Base-by-base conservation (phyloP, 2,329 filamentous ascomycete species). In the Thelonectria rubi region DNA sequence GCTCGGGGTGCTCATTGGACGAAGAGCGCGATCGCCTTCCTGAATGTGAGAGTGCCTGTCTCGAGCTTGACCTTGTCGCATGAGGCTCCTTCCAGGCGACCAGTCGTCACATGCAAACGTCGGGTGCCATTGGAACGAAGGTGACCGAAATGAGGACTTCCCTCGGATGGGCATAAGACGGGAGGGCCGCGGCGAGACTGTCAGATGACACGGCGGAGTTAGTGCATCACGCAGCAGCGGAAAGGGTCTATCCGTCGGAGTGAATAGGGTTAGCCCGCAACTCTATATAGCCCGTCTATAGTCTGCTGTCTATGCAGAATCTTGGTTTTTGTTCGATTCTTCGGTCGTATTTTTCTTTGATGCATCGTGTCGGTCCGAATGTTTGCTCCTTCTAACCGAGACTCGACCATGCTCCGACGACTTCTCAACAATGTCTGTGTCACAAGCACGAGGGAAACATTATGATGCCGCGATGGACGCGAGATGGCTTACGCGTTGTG, bases 401-500 rank as follows among this genome's bases (percentile, higher is more conserved):
- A 42, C n/a, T 48, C 8, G 49, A 30, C n/a, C 14, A 18, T 9
- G 50, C 15, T 40, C 20, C 42, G 42, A 9, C 17, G 9, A 15
- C 47, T 42, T 48, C 43, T 10, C 43, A 30, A 30, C 32, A 45
- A 24, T 32, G 51, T 49, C 48, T 62, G 54, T 18, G 17, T 39
- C 4, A 51, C 6, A 66, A 67, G 1, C 66, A 43, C 4, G 65
- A 51, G 2, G 56, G 50, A 1, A 65, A 18, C 5, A 63, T 18
- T 54, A 69, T 69, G 2, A 69, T 10, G 12, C 66, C 2, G 64
- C 60, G 0, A 70, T 34, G 14, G 54, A 52, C 0, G 68, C 66
- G 9, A 69, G 7, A 70, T 70, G 15, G 51, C 45, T 68, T 63
- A 70, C 68, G 67, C 70, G 6, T 60, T 51, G 14, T 58, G 58